Percentiles rank a stretch among this genome's conserved stretches.
Evolutionary conservation across 805 yeast genomes (phyloP).

Genomic region (Candida morakotiae): DNA sequence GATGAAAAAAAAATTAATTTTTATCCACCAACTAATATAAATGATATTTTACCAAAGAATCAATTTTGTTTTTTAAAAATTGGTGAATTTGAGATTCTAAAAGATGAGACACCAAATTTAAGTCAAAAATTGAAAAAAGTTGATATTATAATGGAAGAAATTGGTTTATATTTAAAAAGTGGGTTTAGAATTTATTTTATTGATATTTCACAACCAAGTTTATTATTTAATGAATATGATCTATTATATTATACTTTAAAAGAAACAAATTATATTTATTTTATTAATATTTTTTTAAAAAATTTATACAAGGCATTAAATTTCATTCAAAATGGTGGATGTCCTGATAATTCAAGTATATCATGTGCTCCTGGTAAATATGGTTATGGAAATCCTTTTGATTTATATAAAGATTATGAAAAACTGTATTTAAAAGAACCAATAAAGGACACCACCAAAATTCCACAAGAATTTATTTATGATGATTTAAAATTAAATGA

Average conservation of each 20-base stretch:
- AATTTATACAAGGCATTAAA: constrained; percentile 45
- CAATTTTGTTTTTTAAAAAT: constrained; percentile 47
- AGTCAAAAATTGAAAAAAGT: constrained; percentile 27
- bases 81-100: constrained; percentile 43
- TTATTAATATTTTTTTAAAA: constrained; percentile 45
- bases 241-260: constrained; percentile 38
- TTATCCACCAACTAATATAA: constrained; percentile 55
- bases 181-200: constrained; percentile 46
- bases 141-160: constrained; percentile 51
- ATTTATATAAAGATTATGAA: constrained; percentile 18
- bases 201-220: constrained; percentile 39
- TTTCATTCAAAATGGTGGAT: constrained; percentile 27
- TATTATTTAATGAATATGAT: constrained; percentile 39
- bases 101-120: not conserved
- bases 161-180: constrained; percentile 49
- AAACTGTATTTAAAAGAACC: constrained; percentile 11
- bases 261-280: constrained; percentile 36
- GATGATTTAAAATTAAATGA: constrained; percentile 16
- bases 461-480: not conserved
- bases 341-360: constrained; percentile 13
- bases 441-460: not conserved
- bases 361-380: constrained; percentile 16
- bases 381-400: constrained; percentile 23
- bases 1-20: constrained; percentile 33
- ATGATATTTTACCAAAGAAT: constrained; percentile 52